Evolutionary conservation across 108 stramenopile genomes (phyloP), one percentile per base, ranked within the genome.

Genomic region (Seminavis robusta): DNA sequence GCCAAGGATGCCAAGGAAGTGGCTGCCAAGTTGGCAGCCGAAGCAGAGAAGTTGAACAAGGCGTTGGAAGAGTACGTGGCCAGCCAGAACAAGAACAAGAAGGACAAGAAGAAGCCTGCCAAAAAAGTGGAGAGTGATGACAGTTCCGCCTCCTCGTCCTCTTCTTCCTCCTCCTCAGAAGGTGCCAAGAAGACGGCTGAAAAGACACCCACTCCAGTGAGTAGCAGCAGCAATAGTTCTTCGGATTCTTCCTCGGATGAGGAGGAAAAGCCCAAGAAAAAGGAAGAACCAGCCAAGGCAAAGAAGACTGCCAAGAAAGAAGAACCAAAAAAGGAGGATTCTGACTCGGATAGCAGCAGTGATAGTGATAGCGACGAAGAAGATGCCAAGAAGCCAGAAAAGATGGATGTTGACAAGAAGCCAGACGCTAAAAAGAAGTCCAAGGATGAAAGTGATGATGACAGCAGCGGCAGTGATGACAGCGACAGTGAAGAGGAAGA

Each of bases 231-330:
- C 4, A 8, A 9, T 32, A 50, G 8, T n/a, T 44, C 41, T 11
- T 50, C 48, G 27, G 24, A 25, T 9, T 52, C 50, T 7, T 49
- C 48, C 23, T 47, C 48, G 9, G 31, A 33, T 33, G 59, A 61
- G 8, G 59, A 48, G 24, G 37, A 49, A 10, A 31, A 47, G 10
- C 9, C 9, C 11, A 51, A 51, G 49, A 59, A 40, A 16, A 42
- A 59, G 0, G 23, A 56, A 26, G 38, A 30, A 19, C 17, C 48
- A 15, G 30, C 11, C 30, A 56, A 62, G 37, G 23, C 36, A 7
- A 61, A 71, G 57, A 58, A 64, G 63, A 61, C 52, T 39, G 44
- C 60, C 43, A 67, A 66, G 47, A 60, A 52, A 31, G 61, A 45
- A 24, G 13, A 25, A 7, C 21, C 48, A 23, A 43, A 56, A 6